These are phyloP conservation scores for Elaeis guineensis DNA, from an alignment of 176 grass and related monocot genomes.

Conservation along the genomic window DNA sequence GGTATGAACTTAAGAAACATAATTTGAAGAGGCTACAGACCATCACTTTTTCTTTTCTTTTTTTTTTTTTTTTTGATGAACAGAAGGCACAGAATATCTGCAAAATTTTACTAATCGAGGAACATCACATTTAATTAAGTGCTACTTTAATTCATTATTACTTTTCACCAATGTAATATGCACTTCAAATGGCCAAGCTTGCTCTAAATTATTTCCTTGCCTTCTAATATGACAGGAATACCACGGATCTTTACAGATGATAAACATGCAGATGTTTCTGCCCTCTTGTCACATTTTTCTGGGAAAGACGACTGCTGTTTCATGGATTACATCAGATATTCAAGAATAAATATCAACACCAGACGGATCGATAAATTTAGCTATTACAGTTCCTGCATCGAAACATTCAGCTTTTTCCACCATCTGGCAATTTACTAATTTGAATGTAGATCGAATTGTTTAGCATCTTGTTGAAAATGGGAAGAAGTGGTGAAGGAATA, in stretches of 20 bases:
- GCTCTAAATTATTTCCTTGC: neutral
- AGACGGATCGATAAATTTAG: slow-evolving; percentile 32
- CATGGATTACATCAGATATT: no score
- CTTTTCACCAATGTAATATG: no score
- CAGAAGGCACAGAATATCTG: no score
- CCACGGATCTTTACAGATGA: slow-evolving; percentile 58
- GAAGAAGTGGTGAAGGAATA: no score
- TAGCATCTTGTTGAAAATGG: neutral
- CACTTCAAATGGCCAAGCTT: neutral
- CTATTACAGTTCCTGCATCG: neutral
- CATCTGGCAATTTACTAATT: neutral
- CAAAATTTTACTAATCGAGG: no score
- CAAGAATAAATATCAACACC: neutral
- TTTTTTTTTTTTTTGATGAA: no score
- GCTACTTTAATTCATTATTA: neutral
- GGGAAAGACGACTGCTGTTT: neutral
- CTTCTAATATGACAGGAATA: slow-evolving; percentile 27
- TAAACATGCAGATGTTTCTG: slow-evolving; percentile 44
- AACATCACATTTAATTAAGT: no score
- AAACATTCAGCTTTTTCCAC: neutral
- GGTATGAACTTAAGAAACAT: no score
- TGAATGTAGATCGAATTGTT: neutral
- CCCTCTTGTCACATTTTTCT: slow-evolving; percentile 24
- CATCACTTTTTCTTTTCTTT: no score
- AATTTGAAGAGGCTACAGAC: no score